Base-by-base conservation (phyloP, 2,329 filamentous ascomycete species). In the Diaporthe citrichinensis region DNA sequence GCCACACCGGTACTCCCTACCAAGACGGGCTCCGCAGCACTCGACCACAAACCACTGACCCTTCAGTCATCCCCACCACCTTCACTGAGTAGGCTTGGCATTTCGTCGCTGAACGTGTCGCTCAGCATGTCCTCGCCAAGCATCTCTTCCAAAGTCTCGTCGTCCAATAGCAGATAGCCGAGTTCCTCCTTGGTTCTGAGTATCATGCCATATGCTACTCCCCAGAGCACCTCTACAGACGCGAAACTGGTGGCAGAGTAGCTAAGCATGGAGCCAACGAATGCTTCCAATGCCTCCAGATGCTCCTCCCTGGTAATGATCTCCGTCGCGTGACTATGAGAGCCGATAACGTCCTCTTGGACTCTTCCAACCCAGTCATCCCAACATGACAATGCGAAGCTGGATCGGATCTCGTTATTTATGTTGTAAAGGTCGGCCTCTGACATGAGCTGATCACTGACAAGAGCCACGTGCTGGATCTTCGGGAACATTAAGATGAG, bases 221-320 rank as follows among this genome's bases (percentile, higher is more conserved):
- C 14, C 25, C 6, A 36, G 20, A 67, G 44, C 12, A 15, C 15
- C 23, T 0, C 1, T 17, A 12, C 34, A 23, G 12, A 1, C 17
- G 8, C 23, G 23, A 5, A 2, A 9, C 15, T 0, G 10, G 0
- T 36, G 3, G n/a, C 20, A 15, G 3, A 12, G 12, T 41, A 41
- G 36, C 17, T 1, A 14, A 14, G 5, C 34, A 59, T 39, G 3
- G 1, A 3, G 5, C 1, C 6, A 4, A 2, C 10, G 7, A 49
- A 51, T 15, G 1, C 1, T 14, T 9, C 2, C 4, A 67, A 1
- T n/a, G 10, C 25, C 1, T 2, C 12, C 6, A 49, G 15, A 51
- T 51, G 31, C 1, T 67, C 20, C 0, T 36, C 44, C 44, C 17
- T 36, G 44, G 28, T 67, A 20, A 28, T 6, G 5, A 36, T 25